Base-by-base conservation (phyloP, 768 basidiomycete species). In the Dentipellis sp. region DNA sequence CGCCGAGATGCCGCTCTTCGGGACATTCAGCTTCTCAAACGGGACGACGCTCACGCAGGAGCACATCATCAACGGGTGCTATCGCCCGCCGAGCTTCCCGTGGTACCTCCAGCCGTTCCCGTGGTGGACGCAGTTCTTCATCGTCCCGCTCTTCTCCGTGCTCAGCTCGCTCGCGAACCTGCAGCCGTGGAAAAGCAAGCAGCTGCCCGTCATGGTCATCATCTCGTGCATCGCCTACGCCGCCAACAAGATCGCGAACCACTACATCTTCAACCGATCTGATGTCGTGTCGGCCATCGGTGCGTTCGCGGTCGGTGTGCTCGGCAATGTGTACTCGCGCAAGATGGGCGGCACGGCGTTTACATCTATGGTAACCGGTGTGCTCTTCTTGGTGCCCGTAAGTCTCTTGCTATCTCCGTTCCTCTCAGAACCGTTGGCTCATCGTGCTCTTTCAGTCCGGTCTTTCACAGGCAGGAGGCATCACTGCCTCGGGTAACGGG, bases 341-440 rank as follows among this genome's bases (percentile, higher is more conserved):
- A 79, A 80, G 64, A 86, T 88, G 78, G 79, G 84, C 3, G 89
- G 89, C 6, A 91, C 89, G 1, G 90, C 90, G 19, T 92, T 92
- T 69, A 90, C 88, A 6, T 83, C 84, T 1, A 93, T 93, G 91
- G 88, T 91, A 29, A 87, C 88, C n/a, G 91, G 89, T 46, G 87
- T 94, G 14, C 69, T 91, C 56, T 89, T 93, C 68, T 72, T 91
- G 55, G 89, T 92, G 42, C 91, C 91, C 14, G 88, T 89, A 66
- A 65, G 84, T 76, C 50, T 61, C 29, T 46, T 6, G 16, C 2
- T 55, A 21, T 51, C n/a, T 36, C 19, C 57, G 16, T 47, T 23
- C 40, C 52, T 17, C 46, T 50, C 47, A 3, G 9, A 50, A 42
- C 42, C 21, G 16, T 14, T 55, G 49, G 37, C 51, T 54, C 52